Base-by-base conservation (phyloP, 2,329 filamentous ascomycete genomes). In the Exophiala mesophila region DNA sequence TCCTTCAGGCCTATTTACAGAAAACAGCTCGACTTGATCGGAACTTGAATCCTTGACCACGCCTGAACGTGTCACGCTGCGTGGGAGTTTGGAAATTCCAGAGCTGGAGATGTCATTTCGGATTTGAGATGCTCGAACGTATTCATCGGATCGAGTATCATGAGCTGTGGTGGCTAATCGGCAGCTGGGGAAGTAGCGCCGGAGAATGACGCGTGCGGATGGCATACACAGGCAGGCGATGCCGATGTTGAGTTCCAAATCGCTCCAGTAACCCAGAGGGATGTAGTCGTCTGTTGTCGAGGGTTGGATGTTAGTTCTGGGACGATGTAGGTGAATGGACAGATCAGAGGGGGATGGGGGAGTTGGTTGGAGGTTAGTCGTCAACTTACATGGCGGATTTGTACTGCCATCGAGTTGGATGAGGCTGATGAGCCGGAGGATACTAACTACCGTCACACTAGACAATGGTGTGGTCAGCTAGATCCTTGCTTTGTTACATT, bases 151-250 rank as follows among this genome's bases (percentile, higher is more conserved):
- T 8, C 32, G 7, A 10, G 32, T 18, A 34, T 18, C 16, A 19
- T 19, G 10, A 15, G n/a, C 24, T n/a, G 45, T 40, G 5, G 35
- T 39, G 9, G 36, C 16, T 10, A 47, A 2, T 16, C 35, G 23
- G 23, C 40, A 47, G 26, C 16, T 21, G 8, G 55, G 56, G 35
- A 52, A 55, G 21, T 50, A 34, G 9, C 44, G 45, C 16, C 47
- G 45, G 35, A 61, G 41, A 3, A 60, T 52, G 13, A 49, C 31
- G 18, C 58, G 59, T 5, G 58, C 45, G 9, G 61, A 56, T 0
- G 67, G 67, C 52, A 70, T 62, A 55, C 67, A 68, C 6, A 64
- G 62, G 50, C 67, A 70, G 15, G 69, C 61, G 38, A 70, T 67
- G 23, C 65, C 66, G 2, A 67, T 59, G 44, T 68, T 62, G 43